Evolutionary conservation across 1,284 basidiomycete genomes (phyloP), one percentile per base, ranked within the genome.

Genomic region (Erythrobasidium hasegawianum): DNA sequence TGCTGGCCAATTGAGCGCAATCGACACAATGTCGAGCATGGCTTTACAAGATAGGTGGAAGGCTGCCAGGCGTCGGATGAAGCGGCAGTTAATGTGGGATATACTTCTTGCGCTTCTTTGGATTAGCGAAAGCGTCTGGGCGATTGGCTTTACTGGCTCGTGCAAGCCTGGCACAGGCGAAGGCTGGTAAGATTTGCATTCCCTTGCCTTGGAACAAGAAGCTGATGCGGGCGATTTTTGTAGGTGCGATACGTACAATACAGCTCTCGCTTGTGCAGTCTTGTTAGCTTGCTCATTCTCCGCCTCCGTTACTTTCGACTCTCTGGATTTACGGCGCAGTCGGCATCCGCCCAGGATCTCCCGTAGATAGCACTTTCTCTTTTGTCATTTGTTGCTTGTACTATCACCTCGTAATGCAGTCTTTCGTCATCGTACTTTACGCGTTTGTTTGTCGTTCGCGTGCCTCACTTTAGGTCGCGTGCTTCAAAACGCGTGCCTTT

Each of bases 201-300:
- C 16, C 24, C 27, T n/a, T 20, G 14, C 49, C 9, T 13, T 43
- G 2, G 27, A 26, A 3, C 33, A 5, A 7, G 22, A 4, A 22
- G 45, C 26, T 5, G 18, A 47, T 24, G 56, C n/a, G 20, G 13
- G n/a, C 2, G 11, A n/a, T 11, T 41, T 20, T n/a, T 16, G 24
- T 41, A 64, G 61, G 61, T 57, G 62, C 56, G 62, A 65, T 29
- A 53, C 62, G 33, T 65, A 65, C 33, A 65, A 65, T 39, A 24
- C 45, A 45, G 62, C 54, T 5, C 41, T 65, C 13, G 56, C 55
- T 13, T 20, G 55, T 33, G 55, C 45, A 24, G 62, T 58, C 29
- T 26, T 57, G 8, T 45, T 65, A 8, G 41, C 55, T 16, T 18
- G 47, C 7, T 40, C 43, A 18, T 65, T 65, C 38, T 38, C 27